Evolutionary conservation across 2,329 filamentous ascomycete genomes (phyloP).

Genomic region (Fusarium mangiferae): DNA sequence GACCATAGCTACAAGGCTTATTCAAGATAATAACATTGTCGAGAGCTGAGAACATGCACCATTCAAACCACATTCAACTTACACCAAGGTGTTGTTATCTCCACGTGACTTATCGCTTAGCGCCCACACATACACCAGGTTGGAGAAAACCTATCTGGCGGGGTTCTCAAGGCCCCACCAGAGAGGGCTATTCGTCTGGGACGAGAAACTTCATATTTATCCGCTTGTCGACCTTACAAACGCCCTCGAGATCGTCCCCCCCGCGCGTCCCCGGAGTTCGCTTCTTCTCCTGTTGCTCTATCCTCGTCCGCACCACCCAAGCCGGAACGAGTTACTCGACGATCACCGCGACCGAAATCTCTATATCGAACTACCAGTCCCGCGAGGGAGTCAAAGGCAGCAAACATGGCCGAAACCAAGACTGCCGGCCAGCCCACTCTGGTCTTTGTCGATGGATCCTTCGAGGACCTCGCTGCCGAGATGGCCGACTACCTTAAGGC

Average conservation of each 20-base stretch:
- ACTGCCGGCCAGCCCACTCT: conserved; percentile 65
- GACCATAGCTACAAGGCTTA: neutral
- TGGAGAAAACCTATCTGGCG: conserved; percentile 51
- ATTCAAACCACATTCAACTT: neutral
- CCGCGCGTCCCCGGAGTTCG: conserved; percentile 28
- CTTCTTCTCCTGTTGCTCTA: neutral
- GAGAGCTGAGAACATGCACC: neutral
- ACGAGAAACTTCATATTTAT: conserved; percentile 46
- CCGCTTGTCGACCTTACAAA: conserved; percentile 45
- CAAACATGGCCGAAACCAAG: conserved; percentile 48
- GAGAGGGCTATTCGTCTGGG: conserved; percentile 53
- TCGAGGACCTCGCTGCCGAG: conserved; percentile 92
- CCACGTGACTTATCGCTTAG: conserved; percentile 55
- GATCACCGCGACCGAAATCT: conserved; percentile 34
- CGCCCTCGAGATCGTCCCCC: conserved; percentile 40
- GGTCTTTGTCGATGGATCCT: conserved; percentile 88
- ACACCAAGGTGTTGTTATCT: conserved; percentile 11
- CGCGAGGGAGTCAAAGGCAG: conserved; percentile 31
- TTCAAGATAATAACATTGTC: neutral
- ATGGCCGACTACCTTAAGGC: conserved; percentile 93
- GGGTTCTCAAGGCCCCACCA: conserved; percentile 51
- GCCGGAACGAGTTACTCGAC: conserved; percentile 29
- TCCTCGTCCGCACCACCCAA: conserved; percentile 31
- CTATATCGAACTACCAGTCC: conserved; percentile 26
- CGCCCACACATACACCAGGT: conserved; percentile 52